Conservation (phyloP, 768 basidiomycete species). For the Tricholoma sp. region DNA sequence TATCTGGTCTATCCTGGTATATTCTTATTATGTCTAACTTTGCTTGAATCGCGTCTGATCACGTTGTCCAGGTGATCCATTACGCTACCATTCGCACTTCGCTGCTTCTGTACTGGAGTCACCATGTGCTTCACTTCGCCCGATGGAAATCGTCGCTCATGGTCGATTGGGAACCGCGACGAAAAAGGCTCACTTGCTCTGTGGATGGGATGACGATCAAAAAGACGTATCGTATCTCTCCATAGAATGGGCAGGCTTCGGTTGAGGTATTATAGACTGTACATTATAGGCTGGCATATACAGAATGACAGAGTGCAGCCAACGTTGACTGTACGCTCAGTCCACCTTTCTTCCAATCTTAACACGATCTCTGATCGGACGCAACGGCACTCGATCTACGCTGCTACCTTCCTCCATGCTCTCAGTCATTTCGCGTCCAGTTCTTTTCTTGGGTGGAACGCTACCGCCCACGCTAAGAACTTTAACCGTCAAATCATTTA, state of each 20-base stretch:
- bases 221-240: slow-evolving; percentile 68
- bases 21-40: slow-evolving; percentile 13
- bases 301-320: neutral
- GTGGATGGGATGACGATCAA: slow-evolving; percentile 77
- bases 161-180: slow-evolving; percentile 95
- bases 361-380: slow-evolving; percentile 24
- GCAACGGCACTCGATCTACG: slow-evolving; percentile 8
- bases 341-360: slow-evolving; percentile 44
- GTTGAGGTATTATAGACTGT: slow-evolving; percentile 31
- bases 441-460: slow-evolving; percentile 5
- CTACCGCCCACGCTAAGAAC: slow-evolving; percentile 53
- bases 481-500: slow-evolving; percentile 68
- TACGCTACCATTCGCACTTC: slow-evolving; percentile 97
- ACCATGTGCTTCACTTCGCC: slow-evolving; percentile 52
- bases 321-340: slow-evolving; percentile 18
- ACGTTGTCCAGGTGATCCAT: slow-evolving; percentile 67
- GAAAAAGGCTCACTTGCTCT: slow-evolving; percentile 92
- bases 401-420: slow-evolving; percentile 55
- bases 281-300: slow-evolving; percentile 1
- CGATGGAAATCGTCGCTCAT: slow-evolving; percentile 95
- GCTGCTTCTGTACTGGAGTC: slow-evolving; percentile 77
- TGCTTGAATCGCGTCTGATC: neutral
- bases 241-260: slow-evolving; percentile 91
- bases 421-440: slow-evolving; percentile 40
- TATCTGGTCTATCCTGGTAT: slow-evolving; percentile 94